Evolutionary conservation across 306 rosid genomes (phyloP).

Genomic region (Ziziphus jujuba): DNA sequence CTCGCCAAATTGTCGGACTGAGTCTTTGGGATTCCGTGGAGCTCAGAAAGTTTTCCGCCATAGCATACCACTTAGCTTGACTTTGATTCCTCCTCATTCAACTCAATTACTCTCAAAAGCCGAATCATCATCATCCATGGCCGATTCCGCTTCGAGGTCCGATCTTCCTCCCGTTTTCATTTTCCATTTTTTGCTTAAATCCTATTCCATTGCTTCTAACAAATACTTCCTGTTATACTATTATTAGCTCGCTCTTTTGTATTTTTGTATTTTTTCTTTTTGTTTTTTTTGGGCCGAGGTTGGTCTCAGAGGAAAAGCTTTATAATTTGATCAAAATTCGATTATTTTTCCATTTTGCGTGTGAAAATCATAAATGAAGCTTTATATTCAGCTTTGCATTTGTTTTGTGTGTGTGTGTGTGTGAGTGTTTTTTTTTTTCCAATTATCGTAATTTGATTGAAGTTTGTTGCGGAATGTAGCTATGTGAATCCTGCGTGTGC

Average conservation of each 20-base stretch:
- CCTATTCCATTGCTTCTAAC: not conserved
- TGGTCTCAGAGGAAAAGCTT: not conserved
- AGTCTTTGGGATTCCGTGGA: not conserved
- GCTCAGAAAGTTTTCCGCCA: not conserved
- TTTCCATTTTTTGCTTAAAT: not conserved
- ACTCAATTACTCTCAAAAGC: constrained; percentile 23
- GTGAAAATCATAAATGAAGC: not conserved
- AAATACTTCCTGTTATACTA: not conserved
- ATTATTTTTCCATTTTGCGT: not conserved
- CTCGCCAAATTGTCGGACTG: too few species aligned
- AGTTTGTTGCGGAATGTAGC: constrained; percentile 30
- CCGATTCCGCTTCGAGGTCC: constrained; percentile 51
- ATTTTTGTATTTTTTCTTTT: not conserved
- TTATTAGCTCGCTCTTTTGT: not conserved
- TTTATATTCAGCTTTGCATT: not conserved
- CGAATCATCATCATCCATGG: constrained; percentile 33
- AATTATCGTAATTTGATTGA: constrained; percentile 27
- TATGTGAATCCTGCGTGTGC: constrained; percentile 42
- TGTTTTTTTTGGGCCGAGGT: not conserved
- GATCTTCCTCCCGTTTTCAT: constrained; percentile 16
- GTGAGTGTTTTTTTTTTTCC: too few species aligned
- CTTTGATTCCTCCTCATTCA: constrained; percentile 13
- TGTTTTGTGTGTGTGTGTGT: too few species aligned
- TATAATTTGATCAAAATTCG: not conserved
- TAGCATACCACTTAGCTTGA: not conserved